A percentile compares a stretch with the other conserved stretches of the same genome.
Evolutionary conservation across 1,284 basidiomycete species (phyloP).

Genomic region (Cutaneotrichosporon mucoides): DNA sequence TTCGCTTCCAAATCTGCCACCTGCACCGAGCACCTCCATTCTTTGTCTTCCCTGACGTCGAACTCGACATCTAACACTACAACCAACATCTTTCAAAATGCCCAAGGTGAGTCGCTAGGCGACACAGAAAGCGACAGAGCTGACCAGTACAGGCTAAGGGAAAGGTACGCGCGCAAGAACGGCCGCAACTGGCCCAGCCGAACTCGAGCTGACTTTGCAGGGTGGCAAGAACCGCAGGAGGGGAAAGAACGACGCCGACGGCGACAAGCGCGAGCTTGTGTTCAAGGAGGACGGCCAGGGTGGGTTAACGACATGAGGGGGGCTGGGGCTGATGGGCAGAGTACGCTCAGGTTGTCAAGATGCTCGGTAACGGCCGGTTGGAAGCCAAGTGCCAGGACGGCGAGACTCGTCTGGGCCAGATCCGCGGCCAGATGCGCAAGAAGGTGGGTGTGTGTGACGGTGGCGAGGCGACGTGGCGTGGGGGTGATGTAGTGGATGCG

Average conservation of each 20-base stretch:
- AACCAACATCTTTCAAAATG: constrained; percentile 26
- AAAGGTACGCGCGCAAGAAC: constrained; percentile 29
- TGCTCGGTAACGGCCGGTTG: constrained; percentile 96
- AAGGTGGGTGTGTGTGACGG: constrained; percentile 61
- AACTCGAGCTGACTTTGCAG: constrained; percentile 50
- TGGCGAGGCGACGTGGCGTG: background rate
- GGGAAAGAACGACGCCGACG: constrained; percentile 99
- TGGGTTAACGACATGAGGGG: constrained; percentile 29
- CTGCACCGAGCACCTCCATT: no score
- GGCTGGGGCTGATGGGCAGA: constrained; percentile 52
- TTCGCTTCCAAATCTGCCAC: background rate
- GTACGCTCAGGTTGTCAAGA: constrained; percentile 97
- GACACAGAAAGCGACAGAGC: background rate
- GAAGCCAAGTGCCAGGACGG: constrained; percentile 99
- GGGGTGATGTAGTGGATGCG: background rate
- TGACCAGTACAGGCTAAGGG: constrained; percentile 38
- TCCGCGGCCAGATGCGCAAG: constrained; percentile 98
- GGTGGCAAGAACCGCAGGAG: constrained; percentile 99
- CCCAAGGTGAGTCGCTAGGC: constrained; percentile 34
- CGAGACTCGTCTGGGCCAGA: constrained; percentile 95
- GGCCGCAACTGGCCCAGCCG: no score
- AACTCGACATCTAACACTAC: background rate
- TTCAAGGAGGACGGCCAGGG: constrained; percentile 98
- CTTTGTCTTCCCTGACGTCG: constrained; percentile 1
- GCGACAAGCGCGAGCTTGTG: constrained; percentile 96